Evolutionary conservation across 2,329 filamentous ascomycete species (phyloP).

Genomic region (Penicillium rolfsii): DNA sequence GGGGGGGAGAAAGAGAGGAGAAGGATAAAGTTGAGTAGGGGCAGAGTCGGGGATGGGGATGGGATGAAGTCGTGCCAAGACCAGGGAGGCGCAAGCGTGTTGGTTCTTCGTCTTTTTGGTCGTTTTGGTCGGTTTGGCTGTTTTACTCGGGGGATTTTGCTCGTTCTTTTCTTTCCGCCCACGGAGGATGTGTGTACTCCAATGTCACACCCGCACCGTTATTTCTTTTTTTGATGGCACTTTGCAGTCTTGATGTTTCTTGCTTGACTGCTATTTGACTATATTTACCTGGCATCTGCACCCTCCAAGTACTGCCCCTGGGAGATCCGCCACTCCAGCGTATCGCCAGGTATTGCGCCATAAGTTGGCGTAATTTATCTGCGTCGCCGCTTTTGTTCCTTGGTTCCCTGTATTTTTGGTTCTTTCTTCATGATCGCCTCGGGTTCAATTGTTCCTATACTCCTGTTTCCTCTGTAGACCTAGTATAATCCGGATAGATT

Average conservation of each 20-base stretch:
- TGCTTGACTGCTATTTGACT: background rate
- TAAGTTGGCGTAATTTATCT: slow-evolving; percentile 6
- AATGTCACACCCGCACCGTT: slow-evolving; percentile 31
- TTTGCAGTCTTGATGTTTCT: background rate
- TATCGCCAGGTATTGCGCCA: slow-evolving; percentile 12
- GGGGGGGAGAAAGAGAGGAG: slow-evolving; percentile 29
- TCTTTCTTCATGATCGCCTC: slow-evolving; percentile 4
- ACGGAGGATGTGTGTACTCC: too few species aligned
- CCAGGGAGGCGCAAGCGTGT: slow-evolving; percentile 41
- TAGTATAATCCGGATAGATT: background rate
- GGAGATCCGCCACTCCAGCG: background rate
- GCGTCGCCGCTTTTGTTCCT: slow-evolving; percentile 5
- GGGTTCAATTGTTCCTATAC: background rate
- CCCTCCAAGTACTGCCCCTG: background rate
- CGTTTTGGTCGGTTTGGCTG: background rate
- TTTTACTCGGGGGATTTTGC: background rate
- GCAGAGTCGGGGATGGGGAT: slow-evolving; percentile 19
- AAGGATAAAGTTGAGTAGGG: slow-evolving; percentile 17
- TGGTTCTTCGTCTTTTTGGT: slow-evolving; percentile 7
- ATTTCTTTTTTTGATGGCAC: slow-evolving; percentile 20
- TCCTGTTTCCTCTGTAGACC: too few species aligned
- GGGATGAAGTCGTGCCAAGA: slow-evolving; percentile 38
- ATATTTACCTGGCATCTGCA: background rate
- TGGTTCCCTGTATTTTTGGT: background rate
- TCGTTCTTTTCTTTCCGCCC: background rate